Base-by-base conservation (phyloP, 768 basidiomycete species). In the Lactarius indigo region DNA sequence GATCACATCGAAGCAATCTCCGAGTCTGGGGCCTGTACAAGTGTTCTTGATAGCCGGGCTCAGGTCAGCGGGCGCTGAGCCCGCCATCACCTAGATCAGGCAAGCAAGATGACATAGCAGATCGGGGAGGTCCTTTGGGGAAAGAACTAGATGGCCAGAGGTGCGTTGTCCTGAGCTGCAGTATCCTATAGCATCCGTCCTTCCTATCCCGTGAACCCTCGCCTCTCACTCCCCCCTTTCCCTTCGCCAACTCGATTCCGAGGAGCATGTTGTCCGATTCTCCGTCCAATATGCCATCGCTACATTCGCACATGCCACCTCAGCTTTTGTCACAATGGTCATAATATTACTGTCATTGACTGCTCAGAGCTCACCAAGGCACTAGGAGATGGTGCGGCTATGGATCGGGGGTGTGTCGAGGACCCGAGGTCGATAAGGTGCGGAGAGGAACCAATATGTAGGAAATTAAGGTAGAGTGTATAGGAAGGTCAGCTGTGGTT, bases 1-100 rank as follows among this genome's bases (percentile, higher is more conserved):
- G n/a, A 83, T 98, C 62, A 93, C 94, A 0, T 96, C 94, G 1
- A 98, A 98, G 76, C 96, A 98, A 71, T 88, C 92, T 0, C n/a
- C n/a, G n/a, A n/a, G n/a, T n/a, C 75, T 98, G 2, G 96, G 96
- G 1, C 77, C 82, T 13, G 74, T 83, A 47, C 68, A 74, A 10
- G 78, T 1, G 72, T 74, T 1, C 59, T 71, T 1, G 72, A 80
- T 41, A 88, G 87, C 58, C 95, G 98, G 66, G 92, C 96, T 0
- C 80, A 91, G 69, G 88, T 83, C 1, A 96, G 96, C 17, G 89
- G 94, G 74, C 76, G 78, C 50, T 97, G 96, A 94, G 78, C 98
- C 3, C 79, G 81, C 30, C 82, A 79, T 64, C 91, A 96, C 68
- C 78, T 96, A 10, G 77, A 75, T 6, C 72, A 76, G n/a, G 85